These are phyloP conservation scores for Flaveria robusta DNA, from an alignment of 129 eudicot genomes.

Conservation along the genomic window DNA sequence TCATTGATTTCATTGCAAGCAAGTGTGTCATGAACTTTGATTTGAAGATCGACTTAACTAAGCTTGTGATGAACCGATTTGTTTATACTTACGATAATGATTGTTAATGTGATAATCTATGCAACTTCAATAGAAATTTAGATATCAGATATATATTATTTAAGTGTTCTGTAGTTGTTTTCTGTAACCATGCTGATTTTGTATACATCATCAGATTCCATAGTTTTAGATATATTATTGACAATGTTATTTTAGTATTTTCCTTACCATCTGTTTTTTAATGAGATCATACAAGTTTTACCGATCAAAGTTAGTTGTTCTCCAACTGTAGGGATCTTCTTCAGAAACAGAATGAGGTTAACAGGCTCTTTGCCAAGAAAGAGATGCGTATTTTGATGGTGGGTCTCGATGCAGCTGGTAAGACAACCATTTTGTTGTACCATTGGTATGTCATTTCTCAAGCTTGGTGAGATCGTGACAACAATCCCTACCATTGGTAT, in stretches of 20 bases:
- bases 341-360: conserved; percentile 70
- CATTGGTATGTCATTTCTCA: conserved; percentile 59
- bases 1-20: neutral
- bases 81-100: too few species aligned
- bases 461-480: conserved; percentile 69
- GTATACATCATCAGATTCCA: conserved; percentile 10
- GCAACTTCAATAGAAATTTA: neutral
- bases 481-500: conserved; percentile 67
- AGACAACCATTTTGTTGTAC: conserved; percentile 67
- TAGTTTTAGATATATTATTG: neutral
- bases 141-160: neutral
- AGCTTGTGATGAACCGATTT: too few species aligned
- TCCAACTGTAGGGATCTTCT: conserved; percentile 42
- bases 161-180: conserved; percentile 12
- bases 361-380: conserved; percentile 73
- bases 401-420: conserved; percentile 77
- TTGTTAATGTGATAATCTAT: neutral
- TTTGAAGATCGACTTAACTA: neutral
- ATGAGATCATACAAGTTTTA: neutral
- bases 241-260: neutral
- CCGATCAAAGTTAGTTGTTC: conserved; percentile 14
- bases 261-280: neutral
- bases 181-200: conserved; percentile 14
- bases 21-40: neutral
- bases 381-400: conserved; percentile 69